Base-by-base conservation (phyloP, 257 asterid species). In the Nicotiana benthamiana region DNA sequence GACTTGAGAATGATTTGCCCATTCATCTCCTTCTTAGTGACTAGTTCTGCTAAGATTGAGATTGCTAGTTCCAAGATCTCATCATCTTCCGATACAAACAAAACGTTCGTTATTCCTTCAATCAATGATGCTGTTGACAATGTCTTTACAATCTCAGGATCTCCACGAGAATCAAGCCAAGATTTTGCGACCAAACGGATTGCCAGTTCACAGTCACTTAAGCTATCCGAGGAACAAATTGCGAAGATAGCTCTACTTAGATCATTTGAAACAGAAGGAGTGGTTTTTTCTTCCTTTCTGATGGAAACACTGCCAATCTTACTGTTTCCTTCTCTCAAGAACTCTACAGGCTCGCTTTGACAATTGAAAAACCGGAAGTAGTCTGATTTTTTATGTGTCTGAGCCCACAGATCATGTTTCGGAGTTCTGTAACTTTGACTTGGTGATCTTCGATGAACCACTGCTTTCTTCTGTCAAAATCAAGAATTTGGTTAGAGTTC, bases 31-130 rank as follows among this genome's bases (percentile, higher is more conserved):
- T 74, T 90, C 72, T 80, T 90, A 2, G 87, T 80, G 2, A 89
- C 97, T 22, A 92, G 84, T 80, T 92, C 97, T 30, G 97, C 95
- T 82, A 94, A 68, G 20, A 94, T 81, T 16, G 98, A 92, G 75
- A 90, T 83, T 40, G 92, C 91, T 17, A 94, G 90, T 72, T 94
- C 98, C 68, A 91, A 51, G 40, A 94, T 83, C 83, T 94, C 97
- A 32, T 92, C 97, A 34, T 94, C 90, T 11, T 79, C 80, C 17
- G 98, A 94, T 11, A 87, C 90, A 12, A 86, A 87, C 22, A 94
- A 78, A 64, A 94, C 85, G 82, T 90, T 95, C 80, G 91, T 18
- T 59, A 91, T 82, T 43, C 97, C 97, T 72, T 90, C 92, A 57
- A 91, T 87, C 24, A 89, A 84, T 6, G 92, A 84, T 54, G 80